Percentiles rank a stretch among this genome's conserved stretches.
Conservation (phyloP, 495 filamentous ascomycete genomes). For the Aspergillus hancockii region DNA sequence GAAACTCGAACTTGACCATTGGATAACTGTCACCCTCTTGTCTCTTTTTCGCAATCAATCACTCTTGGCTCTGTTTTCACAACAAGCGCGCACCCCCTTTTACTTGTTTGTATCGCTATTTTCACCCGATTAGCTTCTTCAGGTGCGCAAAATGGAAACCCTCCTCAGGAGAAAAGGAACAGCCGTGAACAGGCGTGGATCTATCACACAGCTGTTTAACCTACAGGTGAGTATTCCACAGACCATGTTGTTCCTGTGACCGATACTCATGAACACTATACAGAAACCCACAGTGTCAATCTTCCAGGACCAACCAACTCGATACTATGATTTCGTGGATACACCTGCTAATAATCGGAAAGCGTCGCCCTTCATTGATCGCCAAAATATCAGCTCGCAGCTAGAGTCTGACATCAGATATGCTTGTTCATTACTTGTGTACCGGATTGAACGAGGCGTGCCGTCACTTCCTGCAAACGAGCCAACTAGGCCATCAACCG, state of each 20-base stretch:
- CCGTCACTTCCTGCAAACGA: slow-evolving; percentile 5
- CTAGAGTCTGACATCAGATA: slow-evolving; percentile 20
- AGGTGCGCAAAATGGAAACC: slow-evolving; percentile 11
- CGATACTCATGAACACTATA: background rate
- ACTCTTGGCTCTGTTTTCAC: background rate
- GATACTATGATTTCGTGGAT: slow-evolving; percentile 23
- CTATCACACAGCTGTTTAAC: slow-evolving; percentile 19
- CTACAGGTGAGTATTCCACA: slow-evolving; percentile 13
- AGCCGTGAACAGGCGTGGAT: slow-evolving; percentile 17
- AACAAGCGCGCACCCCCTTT: background rate
- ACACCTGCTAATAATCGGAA: slow-evolving; percentile 10
- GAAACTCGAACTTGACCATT: background rate
- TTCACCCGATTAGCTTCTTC: background rate
- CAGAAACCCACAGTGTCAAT: slow-evolving; percentile 23
- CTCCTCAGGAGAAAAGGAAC: slow-evolving; percentile 12
- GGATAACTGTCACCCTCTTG: background rate
- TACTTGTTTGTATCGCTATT: background rate
- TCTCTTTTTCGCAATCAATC: background rate
- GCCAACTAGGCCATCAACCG: background rate
- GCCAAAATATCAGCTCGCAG: slow-evolving; percentile 19
- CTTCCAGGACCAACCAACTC: slow-evolving; percentile 13
- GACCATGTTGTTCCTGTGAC: background rate
- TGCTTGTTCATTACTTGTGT: slow-evolving; percentile 24
- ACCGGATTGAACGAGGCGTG: slow-evolving; percentile 23
- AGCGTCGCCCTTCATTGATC: slow-evolving; percentile 15